Base-by-base conservation (phyloP, 495 filamentous ascomycete genomes). In the Talaromyces ruber region DNA sequence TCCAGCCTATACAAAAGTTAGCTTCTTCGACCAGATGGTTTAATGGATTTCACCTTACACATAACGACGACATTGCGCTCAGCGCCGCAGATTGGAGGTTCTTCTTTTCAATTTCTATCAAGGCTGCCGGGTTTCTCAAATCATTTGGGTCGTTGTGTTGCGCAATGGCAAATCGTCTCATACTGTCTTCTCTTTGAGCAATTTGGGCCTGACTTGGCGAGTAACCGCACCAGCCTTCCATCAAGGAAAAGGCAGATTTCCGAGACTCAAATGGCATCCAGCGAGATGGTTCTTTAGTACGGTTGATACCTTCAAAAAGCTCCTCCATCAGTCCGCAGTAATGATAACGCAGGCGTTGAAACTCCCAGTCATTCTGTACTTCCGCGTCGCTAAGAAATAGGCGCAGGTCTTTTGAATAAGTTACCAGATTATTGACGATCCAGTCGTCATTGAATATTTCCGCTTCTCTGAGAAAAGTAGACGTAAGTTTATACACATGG, bases 181-280 rank as follows among this genome's bases (percentile, higher is more conserved):
- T 95, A 52, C 81, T 88, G 59, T 96, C 89, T 78, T 97, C 94
- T 60, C 92, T 81, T 62, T 89, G 85, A 16, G 86, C 84, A 37
- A 96, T 90, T 62, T 92, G 88, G 32, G 76, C 74, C 68, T 93
- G 92, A 70, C 97, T 96, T 6, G 94, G 91, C 0, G 94, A 96
- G 71, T 94, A 95, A 0, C 95, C 94, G 75, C 95, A 98, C 94
- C 94, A 98, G 61, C 98, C 93, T 70, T 98, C 93, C 92, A 98
- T 98, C 32, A 98, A 74, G 5, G 93, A 87, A 69, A 98, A 98
- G 6, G 92, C 86, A 9, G 94, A 97, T 68, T 96, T 93, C 25
- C 94, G 80, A 0, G 92, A 88, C 70, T 97, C 94, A 64, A 98
- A 98, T 0, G 95, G 90, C 79, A 98, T 93, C 91, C 92, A 98